These are phyloP conservation scores for Candolleomyces eurysporus DNA, from an alignment of 768 basidiomycete genomes.

Conservation along the genomic window DNA sequence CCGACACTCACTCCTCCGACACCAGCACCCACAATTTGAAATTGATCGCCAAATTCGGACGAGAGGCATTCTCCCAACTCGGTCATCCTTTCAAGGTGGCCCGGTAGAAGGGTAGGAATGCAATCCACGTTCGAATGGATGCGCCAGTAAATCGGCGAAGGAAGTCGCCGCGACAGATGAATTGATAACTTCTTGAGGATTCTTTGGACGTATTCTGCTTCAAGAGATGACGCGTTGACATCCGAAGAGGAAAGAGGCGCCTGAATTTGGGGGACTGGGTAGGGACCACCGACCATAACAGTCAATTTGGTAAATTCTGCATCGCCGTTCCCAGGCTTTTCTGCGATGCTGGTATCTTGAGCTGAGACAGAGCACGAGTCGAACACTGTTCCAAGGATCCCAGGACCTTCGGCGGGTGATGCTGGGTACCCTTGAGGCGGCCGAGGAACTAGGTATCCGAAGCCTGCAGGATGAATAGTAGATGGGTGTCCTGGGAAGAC, in stretches of 20 bases:
- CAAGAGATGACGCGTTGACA: not conserved
- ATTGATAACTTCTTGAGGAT: slow-evolving; percentile 38
- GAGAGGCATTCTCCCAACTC: slow-evolving; percentile 49
- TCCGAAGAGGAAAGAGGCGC: slow-evolving; percentile 19
- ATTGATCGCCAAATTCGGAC: slow-evolving; percentile 39
- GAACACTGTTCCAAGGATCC: slow-evolving; percentile 84
- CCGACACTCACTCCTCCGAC: slow-evolving; percentile 85
- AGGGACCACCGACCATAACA: slow-evolving; percentile 87
- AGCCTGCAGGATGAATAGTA: slow-evolving; percentile 77
- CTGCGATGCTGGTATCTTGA: slow-evolving; percentile 36
- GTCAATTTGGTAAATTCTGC: slow-evolving; percentile 71
- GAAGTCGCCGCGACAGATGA: slow-evolving; percentile 48
- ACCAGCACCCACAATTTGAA: slow-evolving; percentile 80
- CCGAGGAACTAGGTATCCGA: slow-evolving; percentile 92
- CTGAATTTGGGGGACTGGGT: slow-evolving; percentile 32
- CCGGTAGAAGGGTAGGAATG: slow-evolving; percentile 76
- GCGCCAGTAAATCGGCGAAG: slow-evolving; percentile 53
- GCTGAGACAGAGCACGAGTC: slow-evolving; percentile 74
- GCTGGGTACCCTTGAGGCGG: slow-evolving; percentile 53
- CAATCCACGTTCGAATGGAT: slow-evolving; percentile 59
- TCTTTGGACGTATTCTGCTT: slow-evolving; percentile 12
- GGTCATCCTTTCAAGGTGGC: slow-evolving; percentile 68
- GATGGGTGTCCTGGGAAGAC: slow-evolving; percentile 60
- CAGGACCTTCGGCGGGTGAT: slow-evolving; percentile 19
- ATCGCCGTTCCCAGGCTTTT: slow-evolving; percentile 16